A percentile compares a stretch with the other conserved stretches of the same genome.
These are phyloP conservation scores for Magnusiomyces starmeri DNA, from an alignment of 1,139 yeast genomes.

Conservation along the genomic window DNA sequence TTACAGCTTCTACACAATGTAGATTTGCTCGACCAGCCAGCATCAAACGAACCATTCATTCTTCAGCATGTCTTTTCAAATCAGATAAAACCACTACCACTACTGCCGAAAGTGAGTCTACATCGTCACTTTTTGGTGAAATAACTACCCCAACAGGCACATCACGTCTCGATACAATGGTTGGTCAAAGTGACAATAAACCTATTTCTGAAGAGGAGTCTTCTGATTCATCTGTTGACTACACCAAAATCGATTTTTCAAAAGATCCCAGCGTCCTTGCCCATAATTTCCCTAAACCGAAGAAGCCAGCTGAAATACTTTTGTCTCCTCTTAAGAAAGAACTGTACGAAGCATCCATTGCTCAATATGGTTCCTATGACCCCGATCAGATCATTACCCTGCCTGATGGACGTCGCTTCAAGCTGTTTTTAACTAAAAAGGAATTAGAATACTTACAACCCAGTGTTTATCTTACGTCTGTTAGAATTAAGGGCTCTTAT, in stretches of 20 bases:
- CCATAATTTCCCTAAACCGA: conserved; percentile 22
- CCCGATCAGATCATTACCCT: conserved; percentile 50
- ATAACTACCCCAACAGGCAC: neutral
- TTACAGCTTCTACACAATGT: neutral
- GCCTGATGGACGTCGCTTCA: conserved; percentile 44
- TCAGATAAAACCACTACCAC: neutral
- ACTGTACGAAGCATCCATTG: conserved; percentile 56
- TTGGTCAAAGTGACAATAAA: neutral
- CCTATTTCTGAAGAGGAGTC: neutral
- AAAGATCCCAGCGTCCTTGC: conserved; percentile 14
- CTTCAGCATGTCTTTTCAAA: neutral
- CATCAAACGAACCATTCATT: neutral
- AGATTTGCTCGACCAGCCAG: neutral
- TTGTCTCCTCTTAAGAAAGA: conserved; percentile 68
- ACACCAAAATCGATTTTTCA: conserved; percentile 15
- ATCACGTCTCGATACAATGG: neutral
- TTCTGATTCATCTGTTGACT: conserved; percentile 7
- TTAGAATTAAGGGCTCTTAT: conserved; percentile 74
- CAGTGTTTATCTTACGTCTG: conserved; percentile 67
- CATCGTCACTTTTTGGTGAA: neutral
- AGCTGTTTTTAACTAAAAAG: conserved; percentile 48
- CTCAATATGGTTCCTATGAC: conserved; percentile 39
- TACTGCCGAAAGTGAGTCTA: neutral
- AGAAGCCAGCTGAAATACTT: conserved; percentile 40
- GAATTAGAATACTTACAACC: conserved; percentile 80